Evolutionary conservation across 176 grass and related monocot genomes (phyloP), one percentile per base, ranked within the genome.

Genomic region (Lolium multiflorum): DNA sequence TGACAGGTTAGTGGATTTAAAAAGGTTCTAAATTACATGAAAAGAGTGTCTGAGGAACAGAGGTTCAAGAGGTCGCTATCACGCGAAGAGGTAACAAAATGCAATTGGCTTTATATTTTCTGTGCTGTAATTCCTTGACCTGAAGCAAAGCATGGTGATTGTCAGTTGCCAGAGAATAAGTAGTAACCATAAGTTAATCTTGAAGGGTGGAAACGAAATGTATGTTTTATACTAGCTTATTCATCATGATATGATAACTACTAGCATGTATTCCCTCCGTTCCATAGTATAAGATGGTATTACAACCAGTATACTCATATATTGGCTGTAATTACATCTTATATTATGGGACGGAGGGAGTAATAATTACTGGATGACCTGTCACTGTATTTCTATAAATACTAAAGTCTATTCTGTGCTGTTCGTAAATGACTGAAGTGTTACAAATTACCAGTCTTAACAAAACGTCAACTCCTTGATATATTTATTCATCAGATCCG

Each of bases 1-100:
- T 76, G 74, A 61, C 94, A 99, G 97, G 92, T 99, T 91, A 99
- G 90, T 83, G 97, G 97, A 91, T 99, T 94, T 79, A 99, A 99
- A 82, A 99, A 99, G 82, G 92, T 99, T 71, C 81, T 91, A 76
- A 99, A 99, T 90, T 99, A 99, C 92, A 99, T 88, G 15, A 99
- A 99, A 87, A 96, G 97, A 86, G 92, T 94, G 26, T 77, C 90
- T 52, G 94, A 94, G 51, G 97, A 99, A 88, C 93, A 84, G 86
- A 93, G 82, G 87, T 94, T 96, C 87, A 99, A 99, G 82, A 94
- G 74, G 72, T 89, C 86, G 5, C 80, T 99, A 69, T 99, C 97
- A 87, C 97, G 94, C 13, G 97, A 99, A 86, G 97, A 99, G 93
- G 97, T 99, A 89, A 70, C 12, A 55, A 24, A 56, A 56, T 58